Evolutionary conservation across 2,329 filamentous ascomycete species (phyloP), one percentile per base, ranked within the genome.

Genomic region (Cadophora sp.): DNA sequence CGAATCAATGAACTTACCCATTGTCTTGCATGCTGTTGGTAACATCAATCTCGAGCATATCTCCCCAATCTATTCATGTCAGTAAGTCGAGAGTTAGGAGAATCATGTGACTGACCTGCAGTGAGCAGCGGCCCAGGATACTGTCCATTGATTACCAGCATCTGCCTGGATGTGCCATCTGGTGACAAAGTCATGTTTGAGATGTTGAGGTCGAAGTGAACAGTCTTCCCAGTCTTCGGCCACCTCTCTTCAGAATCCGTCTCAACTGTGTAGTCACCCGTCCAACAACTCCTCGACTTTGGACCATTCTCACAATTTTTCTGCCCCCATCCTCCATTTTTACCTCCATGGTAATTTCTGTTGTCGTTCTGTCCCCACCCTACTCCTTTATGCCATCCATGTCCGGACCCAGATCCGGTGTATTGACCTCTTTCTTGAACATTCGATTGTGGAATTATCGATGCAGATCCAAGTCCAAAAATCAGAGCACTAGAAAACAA

Each of bases 21-120:
- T 82, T 86, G 16, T 93, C 85, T 63, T 88, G 86, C 48, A 81
- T 72, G 16, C 72, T 67, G 79, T 95, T 95, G 78, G 86, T 84
- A 61, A 94, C 85, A 48, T 87, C 88, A 51, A 92, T 86, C 59
- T 91, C 80, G 58, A 88, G 81, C 29, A 56, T 69, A 66, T 80
- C 78, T 31, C 77, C 77, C 74, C 75, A 78, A 16, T 72, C 70
- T 68, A 51, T 27, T 4, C n/a, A 8, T 6, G 43, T 62, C 34
- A 65, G 48, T 14, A 19, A n/a, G 19, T n/a, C 1, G 19, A 8
- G 0, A 22, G 19, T 3, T 4, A 26, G 8, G 26, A 31, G 7
- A n/a, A n/a, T 12, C 2, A 22, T n/a, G 60, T 40, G 14, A 60
- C 70, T 58, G 63, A 70, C 78, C 72, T 12, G 77, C 77, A 61